Conservation (phyloP, 164 flowering plant genomes). For the Amborella trichopoda region DNA sequence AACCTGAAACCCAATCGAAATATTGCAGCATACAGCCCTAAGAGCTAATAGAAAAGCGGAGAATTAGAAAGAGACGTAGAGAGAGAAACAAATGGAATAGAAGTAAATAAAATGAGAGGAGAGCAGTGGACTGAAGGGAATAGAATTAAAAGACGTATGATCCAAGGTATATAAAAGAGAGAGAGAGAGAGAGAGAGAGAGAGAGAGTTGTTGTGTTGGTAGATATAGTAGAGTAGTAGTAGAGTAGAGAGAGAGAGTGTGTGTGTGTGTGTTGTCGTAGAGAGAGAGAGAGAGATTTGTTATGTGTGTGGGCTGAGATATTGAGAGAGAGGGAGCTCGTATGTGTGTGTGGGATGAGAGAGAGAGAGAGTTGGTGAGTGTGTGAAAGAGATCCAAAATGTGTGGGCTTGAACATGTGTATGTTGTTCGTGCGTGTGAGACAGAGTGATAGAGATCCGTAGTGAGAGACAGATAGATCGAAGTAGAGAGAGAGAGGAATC, state of each 20-base stretch:
- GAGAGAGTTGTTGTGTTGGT: neutral
- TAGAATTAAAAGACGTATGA: neutral
- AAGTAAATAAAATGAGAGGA: neutral
- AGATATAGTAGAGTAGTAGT: neutral
- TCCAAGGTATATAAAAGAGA: neutral
- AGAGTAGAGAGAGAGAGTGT: neutral
- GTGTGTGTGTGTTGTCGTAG: neutral
- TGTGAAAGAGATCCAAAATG: too few relatives aligned
- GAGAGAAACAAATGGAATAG: neutral
- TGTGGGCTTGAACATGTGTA: too few relatives aligned
- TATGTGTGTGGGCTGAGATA: constrained; percentile 1
- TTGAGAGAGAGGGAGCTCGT: constrained; percentile 4
- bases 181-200: constrained; percentile 1
- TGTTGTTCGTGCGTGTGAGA: too few relatives aligned
- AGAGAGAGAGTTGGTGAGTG: constrained; percentile 3
- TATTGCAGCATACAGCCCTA: constrained; percentile 11
- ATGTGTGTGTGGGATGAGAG: neutral
- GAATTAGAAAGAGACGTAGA: neutral
- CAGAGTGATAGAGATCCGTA: too few relatives aligned
- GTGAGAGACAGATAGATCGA: constrained; percentile 7
- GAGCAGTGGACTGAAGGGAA: neutral
- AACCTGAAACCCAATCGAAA: constrained; percentile 9
- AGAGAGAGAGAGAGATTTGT: constrained; percentile 5
- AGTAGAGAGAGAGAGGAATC: constrained; percentile 4
- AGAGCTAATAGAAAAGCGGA: constrained; percentile 6